These are phyloP conservation scores for Nyssa sinensis DNA, from an alignment of 148 eudicot genomes.

Conservation along the genomic window DNA sequence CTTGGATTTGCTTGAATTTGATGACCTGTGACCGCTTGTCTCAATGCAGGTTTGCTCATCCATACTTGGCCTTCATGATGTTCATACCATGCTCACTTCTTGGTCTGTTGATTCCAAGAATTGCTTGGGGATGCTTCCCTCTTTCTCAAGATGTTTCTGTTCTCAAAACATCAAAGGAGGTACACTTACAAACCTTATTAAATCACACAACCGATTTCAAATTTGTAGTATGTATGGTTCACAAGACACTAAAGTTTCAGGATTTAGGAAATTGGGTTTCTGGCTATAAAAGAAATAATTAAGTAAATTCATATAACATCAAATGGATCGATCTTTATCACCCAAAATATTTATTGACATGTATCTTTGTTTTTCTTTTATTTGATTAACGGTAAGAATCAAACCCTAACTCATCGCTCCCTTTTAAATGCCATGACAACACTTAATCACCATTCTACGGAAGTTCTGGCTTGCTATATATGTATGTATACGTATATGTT, in stretches of 20 bases:
- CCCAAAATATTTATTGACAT: too few relatives aligned
- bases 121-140: constrained; percentile 42
- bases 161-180: constrained; percentile 55
- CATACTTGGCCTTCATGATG: constrained; percentile 84
- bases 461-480: too few relatives aligned
- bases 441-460: too few relatives aligned
- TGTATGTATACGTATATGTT: too few relatives aligned
- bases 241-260: not conserved
- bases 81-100: constrained; percentile 83
- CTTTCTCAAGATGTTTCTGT: constrained; percentile 49
- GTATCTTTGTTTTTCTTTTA: too few relatives aligned
- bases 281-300: not conserved
- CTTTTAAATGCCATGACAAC: too few relatives aligned
- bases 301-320: too few relatives aligned
- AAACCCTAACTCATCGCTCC: too few relatives aligned
- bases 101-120: constrained; percentile 80
- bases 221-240: not conserved
- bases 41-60: constrained; percentile 78
- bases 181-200: constrained; percentile 18
- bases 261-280: not conserved
- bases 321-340: too few relatives aligned
- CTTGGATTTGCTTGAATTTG: not conserved
- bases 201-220: not conserved
- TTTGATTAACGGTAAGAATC: too few relatives aligned
- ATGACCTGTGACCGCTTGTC: constrained; percentile 1